A percentile compares a stretch with the other conserved stretches of the same genome.
phyloP scores from a whole-genome alignment of 2,329 filamentous ascomycete species.

The Ophiocordyceps sinensis region DNA sequence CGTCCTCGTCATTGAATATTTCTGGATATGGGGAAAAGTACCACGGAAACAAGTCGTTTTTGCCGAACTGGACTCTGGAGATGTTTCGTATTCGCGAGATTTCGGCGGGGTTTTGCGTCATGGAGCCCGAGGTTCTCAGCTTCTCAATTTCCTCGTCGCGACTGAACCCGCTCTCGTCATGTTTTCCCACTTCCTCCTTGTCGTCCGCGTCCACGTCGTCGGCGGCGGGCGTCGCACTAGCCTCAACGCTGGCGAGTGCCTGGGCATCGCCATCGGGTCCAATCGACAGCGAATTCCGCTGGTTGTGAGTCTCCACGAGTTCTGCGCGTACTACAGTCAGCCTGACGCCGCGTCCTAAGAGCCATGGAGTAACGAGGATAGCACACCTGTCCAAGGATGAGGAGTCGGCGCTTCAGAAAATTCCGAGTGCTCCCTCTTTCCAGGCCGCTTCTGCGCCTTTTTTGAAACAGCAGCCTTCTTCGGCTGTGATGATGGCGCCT shows the following conservation, averaged over 20 bases:
- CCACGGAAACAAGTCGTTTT: constrained; percentile 88
- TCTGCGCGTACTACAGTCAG: constrained; percentile 14
- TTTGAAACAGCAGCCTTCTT: constrained; percentile 46
- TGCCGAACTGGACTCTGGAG: constrained; percentile 85
- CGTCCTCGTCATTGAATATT: constrained; percentile 71
- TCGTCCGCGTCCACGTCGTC: constrained; percentile 44
- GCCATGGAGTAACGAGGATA: neutral
- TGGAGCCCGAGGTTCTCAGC: constrained; percentile 81
- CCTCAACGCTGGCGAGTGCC: constrained; percentile 26
- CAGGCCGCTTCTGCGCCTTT: constrained; percentile 39
- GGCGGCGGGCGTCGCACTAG: constrained; percentile 27
- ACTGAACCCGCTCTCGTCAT: constrained; percentile 45
- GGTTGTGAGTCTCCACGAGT: constrained; percentile 31
- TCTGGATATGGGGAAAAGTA: constrained; percentile 97
- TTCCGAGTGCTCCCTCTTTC: constrained; percentile 41
- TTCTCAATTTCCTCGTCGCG: constrained; percentile 94
- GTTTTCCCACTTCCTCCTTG: constrained; percentile 27
- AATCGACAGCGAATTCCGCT: constrained; percentile 27
- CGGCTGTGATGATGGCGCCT: constrained; percentile 36
- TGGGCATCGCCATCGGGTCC: constrained; percentile 30
- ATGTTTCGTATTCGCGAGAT: constrained; percentile 93
- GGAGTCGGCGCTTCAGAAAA: constrained; percentile 38
- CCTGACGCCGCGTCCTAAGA: neutral
- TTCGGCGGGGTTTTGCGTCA: constrained; percentile 98
- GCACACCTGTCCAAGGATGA: constrained; percentile 32